These are phyloP conservation scores for Leptographium wingfieldii DNA, from an alignment of 2,329 filamentous ascomycete genomes.

Conservation along the genomic window DNA sequence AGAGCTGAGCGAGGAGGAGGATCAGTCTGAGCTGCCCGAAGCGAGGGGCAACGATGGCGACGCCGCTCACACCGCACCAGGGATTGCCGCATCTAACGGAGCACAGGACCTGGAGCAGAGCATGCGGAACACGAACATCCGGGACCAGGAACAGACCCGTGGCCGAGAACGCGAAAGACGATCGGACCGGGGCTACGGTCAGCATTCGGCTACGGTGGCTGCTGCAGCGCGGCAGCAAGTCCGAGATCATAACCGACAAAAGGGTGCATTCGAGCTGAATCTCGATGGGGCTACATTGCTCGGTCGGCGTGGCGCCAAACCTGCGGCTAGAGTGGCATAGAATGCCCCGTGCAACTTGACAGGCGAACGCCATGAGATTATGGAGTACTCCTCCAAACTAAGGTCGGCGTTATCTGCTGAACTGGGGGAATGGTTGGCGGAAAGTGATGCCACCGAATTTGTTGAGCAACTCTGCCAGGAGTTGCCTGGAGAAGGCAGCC, in stretches of 20 bases:
- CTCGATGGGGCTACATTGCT: constrained; percentile 83
- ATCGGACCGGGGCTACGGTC: constrained; percentile 62
- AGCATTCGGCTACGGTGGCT: constrained; percentile 75
- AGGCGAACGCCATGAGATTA: background rate
- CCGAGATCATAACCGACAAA: constrained; percentile 50
- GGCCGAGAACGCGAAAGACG: constrained; percentile 37
- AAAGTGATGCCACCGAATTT: background rate
- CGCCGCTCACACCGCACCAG: constrained; percentile 19
- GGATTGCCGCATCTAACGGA: constrained; percentile 2
- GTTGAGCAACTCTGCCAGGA: background rate
- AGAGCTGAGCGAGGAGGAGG: constrained; percentile 51
- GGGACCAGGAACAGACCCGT: constrained; percentile 41
- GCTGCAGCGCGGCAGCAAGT: constrained; percentile 75
- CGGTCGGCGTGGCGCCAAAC: constrained; percentile 52
- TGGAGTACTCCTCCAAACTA: background rate
- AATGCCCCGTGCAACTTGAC: background rate
- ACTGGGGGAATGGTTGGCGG: background rate
- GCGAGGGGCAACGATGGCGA: constrained; percentile 21
- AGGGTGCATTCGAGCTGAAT: constrained; percentile 82
- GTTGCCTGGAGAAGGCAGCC: background rate
- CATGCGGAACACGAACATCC: constrained; percentile 71
- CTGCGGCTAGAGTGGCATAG: constrained; percentile 30
- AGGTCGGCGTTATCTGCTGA: background rate
- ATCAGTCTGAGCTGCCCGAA: constrained; percentile 10
- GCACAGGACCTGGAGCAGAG: constrained; percentile 72